Evolutionary conservation across 202 grass and related monocot genomes (phyloP), one percentile per base, ranked within the genome.

Genomic region (Zoysia matrella): DNA sequence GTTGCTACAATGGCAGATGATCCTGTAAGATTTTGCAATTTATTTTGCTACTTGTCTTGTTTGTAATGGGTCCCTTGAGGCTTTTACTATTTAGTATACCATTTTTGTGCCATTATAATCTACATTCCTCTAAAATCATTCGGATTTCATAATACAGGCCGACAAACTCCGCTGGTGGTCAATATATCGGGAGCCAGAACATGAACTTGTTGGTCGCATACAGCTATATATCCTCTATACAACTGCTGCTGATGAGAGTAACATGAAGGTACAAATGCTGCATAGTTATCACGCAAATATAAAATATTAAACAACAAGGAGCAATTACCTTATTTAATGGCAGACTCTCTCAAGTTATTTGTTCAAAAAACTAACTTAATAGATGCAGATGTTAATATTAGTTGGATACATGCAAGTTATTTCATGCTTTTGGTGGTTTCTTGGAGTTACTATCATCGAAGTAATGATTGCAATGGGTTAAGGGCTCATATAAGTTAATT

Each of bases 1-100:
- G n/a, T n/a, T n/a, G n/a, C n/a, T n/a, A n/a, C n/a, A n/a, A 92
- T 99, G 90, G 87, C 93, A 60, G 96, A 99, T 73, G 91, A 99
- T 85, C 61, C 89, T 51, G 96, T 99, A 94, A 76, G 83, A 86
- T 60, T 85, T 63, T 81, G 5, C 8, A n/a, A 65, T 11, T 51
- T 36, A 39, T 75, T 73, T 76, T 73, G 47, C 63, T 56, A 71
- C 72, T 69, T 57, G 22, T 40, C 60, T 57, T 58, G 47, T n/a
- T n/a, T n/a, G n/a, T n/a, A n/a, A n/a, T n/a, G n/a, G n/a, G n/a
- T n/a, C n/a, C n/a, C n/a, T n/a, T n/a, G n/a, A n/a, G 49, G 60
- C 51, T 74, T 50, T 79, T 18, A 52, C 54, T 71, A 40, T 70
- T 39, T 43, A 15, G n/a, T 48, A 0, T 87, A 75, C 40, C 30